These are phyloP conservation scores for Populus deltoides DNA, from an alignment of 345 rosid genomes.

Conservation along the genomic window DNA sequence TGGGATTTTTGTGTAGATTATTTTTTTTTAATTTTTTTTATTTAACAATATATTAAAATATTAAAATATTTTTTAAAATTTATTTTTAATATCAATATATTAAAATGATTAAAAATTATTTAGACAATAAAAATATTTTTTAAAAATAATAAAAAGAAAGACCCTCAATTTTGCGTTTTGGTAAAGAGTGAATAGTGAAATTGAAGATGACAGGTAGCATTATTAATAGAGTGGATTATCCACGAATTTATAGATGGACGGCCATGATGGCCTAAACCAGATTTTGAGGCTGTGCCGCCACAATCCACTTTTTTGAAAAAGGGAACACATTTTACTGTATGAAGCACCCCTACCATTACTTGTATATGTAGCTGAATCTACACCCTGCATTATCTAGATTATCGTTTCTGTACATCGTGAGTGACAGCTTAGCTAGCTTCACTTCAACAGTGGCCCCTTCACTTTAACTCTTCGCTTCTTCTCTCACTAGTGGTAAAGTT, in stretches of 20 bases:
- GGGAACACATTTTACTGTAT: neutral
- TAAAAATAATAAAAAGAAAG: too few species aligned
- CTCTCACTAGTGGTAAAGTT: neutral
- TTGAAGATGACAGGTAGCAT: constrained; percentile 4
- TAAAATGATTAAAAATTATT: too few species aligned
- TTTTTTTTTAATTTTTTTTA: too few species aligned
- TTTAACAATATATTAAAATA: too few species aligned
- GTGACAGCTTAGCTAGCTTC: neutral
- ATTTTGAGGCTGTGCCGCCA: neutral
- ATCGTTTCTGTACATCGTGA: neutral
- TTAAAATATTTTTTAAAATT: too few species aligned
- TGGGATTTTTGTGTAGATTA: too few species aligned
- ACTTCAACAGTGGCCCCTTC: neutral
- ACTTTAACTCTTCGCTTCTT: neutral
- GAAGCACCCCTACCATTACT: constrained; percentile 10
- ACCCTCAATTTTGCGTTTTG: neutral
- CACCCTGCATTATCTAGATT: neutral
- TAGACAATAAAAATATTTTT: too few species aligned
- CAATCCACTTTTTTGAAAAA: neutral
- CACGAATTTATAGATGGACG: constrained; percentile 1
- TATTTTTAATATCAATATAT: too few species aligned
- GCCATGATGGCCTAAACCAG: constrained; percentile 9
- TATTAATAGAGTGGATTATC: constrained; percentile 13
- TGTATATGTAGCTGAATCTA: constrained; percentile 6
- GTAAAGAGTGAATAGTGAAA: neutral